Evolutionary conservation across 176 grass and related monocot species (phyloP).

Genomic region (Lolium multiflorum): DNA sequence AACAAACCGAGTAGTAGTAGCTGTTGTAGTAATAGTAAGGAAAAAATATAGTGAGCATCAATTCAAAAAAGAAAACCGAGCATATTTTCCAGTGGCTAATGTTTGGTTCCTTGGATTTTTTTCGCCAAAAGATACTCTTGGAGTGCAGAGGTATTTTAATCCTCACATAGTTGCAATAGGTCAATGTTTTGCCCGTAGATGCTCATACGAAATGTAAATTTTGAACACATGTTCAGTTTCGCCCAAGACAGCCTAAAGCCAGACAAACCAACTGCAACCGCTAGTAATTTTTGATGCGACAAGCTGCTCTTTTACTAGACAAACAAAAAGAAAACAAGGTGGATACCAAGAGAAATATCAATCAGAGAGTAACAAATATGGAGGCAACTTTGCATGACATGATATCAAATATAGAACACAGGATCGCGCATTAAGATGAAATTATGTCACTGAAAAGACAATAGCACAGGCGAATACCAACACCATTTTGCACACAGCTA

Average conservation of each 20-base stretch:
- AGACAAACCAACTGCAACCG: not conserved
- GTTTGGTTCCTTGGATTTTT: not conserved
- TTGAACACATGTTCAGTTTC: not conserved
- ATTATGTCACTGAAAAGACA: not conserved
- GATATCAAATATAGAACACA: not conserved
- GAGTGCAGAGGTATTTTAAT: not conserved
- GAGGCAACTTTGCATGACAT: not conserved
- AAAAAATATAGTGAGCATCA: not conserved
- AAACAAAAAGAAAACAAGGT: not conserved
- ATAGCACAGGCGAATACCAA: not conserved
- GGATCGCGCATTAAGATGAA: not conserved
- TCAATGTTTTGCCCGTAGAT: not conserved
- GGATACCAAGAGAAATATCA: not conserved
- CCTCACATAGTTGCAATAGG: not conserved
- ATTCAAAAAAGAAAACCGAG: no score
- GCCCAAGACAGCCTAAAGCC: not conserved
- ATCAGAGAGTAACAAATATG: not conserved
- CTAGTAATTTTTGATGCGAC: not conserved
- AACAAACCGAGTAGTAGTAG: not conserved
- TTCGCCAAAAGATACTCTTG: not conserved
- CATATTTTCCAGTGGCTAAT: not conserved
- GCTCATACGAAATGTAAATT: not conserved
- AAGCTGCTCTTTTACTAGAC: not conserved
- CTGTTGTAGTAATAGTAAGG: not conserved
- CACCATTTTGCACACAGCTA: slow-evolving; percentile 7